Base-by-base conservation (phyloP, 2,329 filamentous ascomycete species). In the Cyphellophora europaea region DNA sequence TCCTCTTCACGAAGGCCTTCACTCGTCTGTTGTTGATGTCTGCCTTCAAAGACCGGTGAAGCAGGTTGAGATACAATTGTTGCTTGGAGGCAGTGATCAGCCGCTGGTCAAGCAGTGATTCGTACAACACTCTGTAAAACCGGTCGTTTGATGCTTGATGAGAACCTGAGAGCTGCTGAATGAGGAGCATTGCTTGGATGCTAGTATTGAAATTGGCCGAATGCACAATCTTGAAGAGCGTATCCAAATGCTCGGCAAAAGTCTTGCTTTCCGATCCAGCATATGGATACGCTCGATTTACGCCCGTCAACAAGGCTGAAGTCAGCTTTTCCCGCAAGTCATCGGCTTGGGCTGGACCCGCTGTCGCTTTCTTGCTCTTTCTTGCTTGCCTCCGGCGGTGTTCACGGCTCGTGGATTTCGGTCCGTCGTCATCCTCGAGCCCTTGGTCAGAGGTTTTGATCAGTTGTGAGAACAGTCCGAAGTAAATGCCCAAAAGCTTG, bases 201-300 rank as follows among this genome's bases (percentile, higher is more conserved):
- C 87, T 91, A 1, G 91, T 98, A 63, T 96, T 98, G 72, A 98
- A 96, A 59, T 98, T 98, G 37, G 89, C 86, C 1, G 89, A 96
- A 61, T 98, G 91, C 0, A 91, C 93, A 51, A 98, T 91, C 50
- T 78, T 80, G 71, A 95, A 98, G 16, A 98, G 72, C 3, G 89
- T 95, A 54, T 96, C 82, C 38, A 98, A 74, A 53, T 98, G 89
- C 39, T 80, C 78, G 52, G 93, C 84, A 46, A 96, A 86, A 70
- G 76, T 77, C 28, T 77, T 74, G 48, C 84, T 78, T 52, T 91
- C 84, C 1, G 82, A 77, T 45, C 81, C 80, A 8, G 87, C 82
- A 57, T 95, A 98, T 1, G 93, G 91, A 49, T 94, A 88, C 6
- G 91, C 88, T 48, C 91, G 83, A 59, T 98, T 98, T 45, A 98